These are phyloP conservation scores for Thermothelomyces thermophilus DNA, from an alignment of 2,329 filamentous ascomycete species.

Conservation along the genomic window DNA sequence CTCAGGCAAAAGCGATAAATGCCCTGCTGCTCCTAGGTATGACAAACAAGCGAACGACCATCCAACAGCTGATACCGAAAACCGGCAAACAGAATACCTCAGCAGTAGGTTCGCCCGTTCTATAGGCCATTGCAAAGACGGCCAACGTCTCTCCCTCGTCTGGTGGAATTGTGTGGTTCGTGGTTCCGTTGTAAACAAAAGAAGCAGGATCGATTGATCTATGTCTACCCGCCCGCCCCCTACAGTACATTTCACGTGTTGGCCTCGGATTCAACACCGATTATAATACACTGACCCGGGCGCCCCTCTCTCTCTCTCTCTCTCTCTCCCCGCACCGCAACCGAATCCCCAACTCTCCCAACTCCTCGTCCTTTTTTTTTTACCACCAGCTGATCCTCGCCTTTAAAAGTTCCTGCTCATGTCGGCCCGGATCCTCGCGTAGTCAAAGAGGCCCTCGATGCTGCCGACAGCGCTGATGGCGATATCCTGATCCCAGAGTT, in stretches of 20 bases:
- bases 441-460: constrained; percentile 81
- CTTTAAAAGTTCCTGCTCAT: constrained; percentile 34
- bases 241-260: constrained; percentile 34
- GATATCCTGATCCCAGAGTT: constrained; percentile 96
- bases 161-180: too few species aligned
- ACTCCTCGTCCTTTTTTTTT: not conserved
- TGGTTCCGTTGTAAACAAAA: constrained; percentile 13
- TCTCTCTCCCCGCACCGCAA: not conserved
- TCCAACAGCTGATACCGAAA: too few species aligned
- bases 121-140: too few species aligned
- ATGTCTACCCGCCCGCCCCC: constrained; percentile 28
- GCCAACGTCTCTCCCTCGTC: too few species aligned
- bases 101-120: too few species aligned
- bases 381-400: not conserved
- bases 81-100: too few species aligned
- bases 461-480: constrained; percentile 88
- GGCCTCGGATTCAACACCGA: constrained; percentile 29
- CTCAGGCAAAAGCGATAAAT: too few species aligned
- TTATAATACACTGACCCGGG: constrained; percentile 29
- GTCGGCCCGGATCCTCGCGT: constrained; percentile 39
- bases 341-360: not conserved
- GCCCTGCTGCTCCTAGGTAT: too few species aligned
- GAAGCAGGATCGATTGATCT: constrained; percentile 27
- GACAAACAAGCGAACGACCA: too few species aligned
- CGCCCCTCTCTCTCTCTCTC: constrained; percentile 6